A percentile compares a stretch with the other conserved stretches of the same genome.
Conservation (phyloP, 352 stramenopile genomes). For the Phytophthora colocasiae region DNA sequence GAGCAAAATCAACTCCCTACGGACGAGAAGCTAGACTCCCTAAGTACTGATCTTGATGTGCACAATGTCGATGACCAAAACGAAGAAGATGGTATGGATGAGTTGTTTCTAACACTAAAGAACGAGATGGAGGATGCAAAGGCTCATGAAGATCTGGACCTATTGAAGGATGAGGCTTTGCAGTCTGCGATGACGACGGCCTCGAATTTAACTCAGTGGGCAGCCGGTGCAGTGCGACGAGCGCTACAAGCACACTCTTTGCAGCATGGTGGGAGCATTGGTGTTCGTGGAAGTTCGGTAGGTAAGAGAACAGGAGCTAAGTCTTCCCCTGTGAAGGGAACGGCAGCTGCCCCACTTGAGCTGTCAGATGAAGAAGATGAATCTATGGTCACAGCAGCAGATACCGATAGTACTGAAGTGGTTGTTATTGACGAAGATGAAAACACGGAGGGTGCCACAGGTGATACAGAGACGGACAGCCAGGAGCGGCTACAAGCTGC, state of each 20-base stretch:
- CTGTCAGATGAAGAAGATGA: slow-evolving; percentile 30
- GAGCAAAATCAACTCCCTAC: background rate
- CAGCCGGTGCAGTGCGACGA: slow-evolving; percentile 75
- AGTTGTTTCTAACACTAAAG: slow-evolving; percentile 66
- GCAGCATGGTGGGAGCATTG: slow-evolving; percentile 39
- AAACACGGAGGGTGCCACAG: slow-evolving; percentile 10
- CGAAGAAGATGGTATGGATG: slow-evolving; percentile 34
- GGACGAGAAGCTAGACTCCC: slow-evolving; percentile 11
- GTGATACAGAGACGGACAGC: slow-evolving; percentile 9
- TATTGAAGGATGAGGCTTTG: slow-evolving; percentile 75
- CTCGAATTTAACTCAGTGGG: slow-evolving; percentile 91
- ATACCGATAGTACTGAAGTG: slow-evolving; percentile 14
- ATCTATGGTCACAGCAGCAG: background rate
- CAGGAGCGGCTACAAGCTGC: slow-evolving; percentile 42
- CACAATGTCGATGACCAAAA: background rate
- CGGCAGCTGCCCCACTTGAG: slow-evolving; percentile 18
- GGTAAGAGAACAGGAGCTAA: background rate
- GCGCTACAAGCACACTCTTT: slow-evolving; percentile 72
- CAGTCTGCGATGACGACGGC: slow-evolving; percentile 81
- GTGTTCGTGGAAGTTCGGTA: slow-evolving; percentile 15
- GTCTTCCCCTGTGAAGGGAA: slow-evolving; percentile 6
- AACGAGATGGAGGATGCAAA: slow-evolving; percentile 79
- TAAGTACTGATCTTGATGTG: slow-evolving; percentile 6
- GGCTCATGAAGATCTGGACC: slow-evolving; percentile 66
- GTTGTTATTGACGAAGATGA: slow-evolving; percentile 41